Base-by-base conservation (phyloP, 805 yeast genomes). In the Lipomyces japonicus region DNA sequence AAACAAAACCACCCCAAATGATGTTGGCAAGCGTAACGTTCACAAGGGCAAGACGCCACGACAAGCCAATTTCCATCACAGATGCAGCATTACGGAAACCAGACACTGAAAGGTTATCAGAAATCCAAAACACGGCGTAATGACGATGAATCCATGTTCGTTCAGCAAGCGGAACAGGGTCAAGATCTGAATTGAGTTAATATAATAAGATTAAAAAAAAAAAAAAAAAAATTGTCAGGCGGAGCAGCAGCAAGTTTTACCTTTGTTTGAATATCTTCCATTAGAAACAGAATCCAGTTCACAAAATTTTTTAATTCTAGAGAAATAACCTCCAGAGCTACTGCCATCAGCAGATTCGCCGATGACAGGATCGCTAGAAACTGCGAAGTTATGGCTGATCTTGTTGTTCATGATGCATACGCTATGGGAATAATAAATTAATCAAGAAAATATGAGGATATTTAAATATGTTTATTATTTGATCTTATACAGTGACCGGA, bases 81-180 rank as follows among this genome's bases (percentile, higher is more conserved):
- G 78, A 63, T 10, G 73, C 61, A 19, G 74, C 77, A 1, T 71
- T 62, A 36, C 70, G 65, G 74, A 74, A 69, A 32, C 75, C 67
- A 1, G 73, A 61, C 53, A 72, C 68, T 3, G 70, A 65, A 14
- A 69, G 50, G 19, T 52, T 37, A 28, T 52, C 55, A 19, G 50
- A 39, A 23, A 36, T 44, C 61, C 60, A 57, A 34, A 49, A 57
- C 12, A 39, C 53, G 23, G 71, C 59, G 72, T 67, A 75, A 24
- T 73, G 70, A 61, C 68, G 65, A 35, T 63, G 58, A n/a, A 71
- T 73, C 79, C 80, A 76, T 0, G 72, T 70, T 48, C 80, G 64
- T 55, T 79, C 22, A 9, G 39, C n/a, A 12, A 39, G 46, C n/a
- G 51, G 53, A 14, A 52, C 34, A 16, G 58, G 58, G 34, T 23